Evolutionary conservation across 495 filamentous ascomycete species (phyloP).

Genomic region (Staphylotrichum longicolle): DNA sequence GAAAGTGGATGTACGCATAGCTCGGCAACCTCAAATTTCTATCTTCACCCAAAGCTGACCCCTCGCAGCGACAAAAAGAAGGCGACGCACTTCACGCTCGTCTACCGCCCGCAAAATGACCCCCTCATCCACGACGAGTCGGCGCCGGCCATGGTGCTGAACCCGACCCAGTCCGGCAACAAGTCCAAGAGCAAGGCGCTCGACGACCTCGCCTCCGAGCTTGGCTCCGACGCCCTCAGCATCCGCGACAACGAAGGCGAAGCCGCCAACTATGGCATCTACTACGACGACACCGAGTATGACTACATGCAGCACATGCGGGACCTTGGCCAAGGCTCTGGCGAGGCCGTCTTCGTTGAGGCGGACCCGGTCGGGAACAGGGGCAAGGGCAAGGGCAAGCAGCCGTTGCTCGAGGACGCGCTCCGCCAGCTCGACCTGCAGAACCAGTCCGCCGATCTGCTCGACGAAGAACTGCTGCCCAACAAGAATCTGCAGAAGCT

Average conservation of each 20-base stretch:
- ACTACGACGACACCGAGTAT: constrained; percentile 82
- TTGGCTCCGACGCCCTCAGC: constrained; percentile 55
- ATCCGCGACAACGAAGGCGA: constrained; percentile 91
- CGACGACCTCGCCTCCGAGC: constrained; percentile 72
- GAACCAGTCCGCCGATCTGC: constrained; percentile 53
- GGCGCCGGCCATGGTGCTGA: constrained; percentile 79
- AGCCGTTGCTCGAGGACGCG: constrained; percentile 72
- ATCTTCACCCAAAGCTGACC: constrained; percentile 13
- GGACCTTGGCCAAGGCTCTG: constrained; percentile 62
- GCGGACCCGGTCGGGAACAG: constrained; percentile 62
- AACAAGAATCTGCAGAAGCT: constrained; percentile 67
- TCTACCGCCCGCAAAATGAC: constrained; percentile 95
- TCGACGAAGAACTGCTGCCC: constrained; percentile 68
- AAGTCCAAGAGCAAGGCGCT: constrained; percentile 53
- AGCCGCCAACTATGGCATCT: constrained; percentile 90
- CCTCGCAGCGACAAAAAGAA: constrained; percentile 76
- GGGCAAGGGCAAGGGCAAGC: constrained; percentile 65
- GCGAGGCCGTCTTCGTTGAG: constrained; percentile 74
- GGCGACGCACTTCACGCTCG: constrained; percentile 86
- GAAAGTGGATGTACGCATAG: constrained; percentile 81
- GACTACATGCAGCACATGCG: constrained; percentile 99
- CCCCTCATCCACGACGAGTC: constrained; percentile 85
- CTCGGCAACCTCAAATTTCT: not conserved
- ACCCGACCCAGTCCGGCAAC: constrained; percentile 48
- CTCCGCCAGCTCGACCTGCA: constrained; percentile 64